phyloP scores from a whole-genome alignment of 257 asterid genomes.

The Penstemon barbatus region DNA sequence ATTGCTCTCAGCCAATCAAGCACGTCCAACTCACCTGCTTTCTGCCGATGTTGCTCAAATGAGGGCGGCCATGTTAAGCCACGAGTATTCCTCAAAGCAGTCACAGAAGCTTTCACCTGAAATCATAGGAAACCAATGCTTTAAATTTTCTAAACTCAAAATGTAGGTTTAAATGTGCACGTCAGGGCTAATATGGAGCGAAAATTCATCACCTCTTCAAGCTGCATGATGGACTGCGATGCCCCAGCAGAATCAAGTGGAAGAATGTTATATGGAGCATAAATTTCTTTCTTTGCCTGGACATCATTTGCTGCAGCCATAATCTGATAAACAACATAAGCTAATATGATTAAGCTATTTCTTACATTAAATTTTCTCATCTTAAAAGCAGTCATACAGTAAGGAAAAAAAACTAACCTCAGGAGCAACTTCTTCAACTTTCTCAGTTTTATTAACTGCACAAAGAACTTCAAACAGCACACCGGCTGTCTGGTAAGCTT shows the following conservation, averaged over 20 bases:
- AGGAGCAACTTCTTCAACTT: conserved; percentile 96
- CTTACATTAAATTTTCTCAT: conserved; percentile 16
- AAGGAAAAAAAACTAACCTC: conserved; percentile 59
- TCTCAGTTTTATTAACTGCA: conserved; percentile 92
- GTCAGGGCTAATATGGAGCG: conserved; percentile 25
- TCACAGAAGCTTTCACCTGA: conserved; percentile 93
- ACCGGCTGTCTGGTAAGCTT: conserved; percentile 98
- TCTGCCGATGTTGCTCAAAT: conserved; percentile 81
- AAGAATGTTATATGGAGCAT: conserved; percentile 88
- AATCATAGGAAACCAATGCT: conserved; percentile 15
- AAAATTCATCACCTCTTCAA: conserved; percentile 71
- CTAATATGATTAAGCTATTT: background rate
- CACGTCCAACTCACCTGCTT: conserved; percentile 82
- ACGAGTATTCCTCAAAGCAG: conserved; percentile 66
- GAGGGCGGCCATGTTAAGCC: conserved; percentile 81
- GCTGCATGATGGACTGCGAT: conserved; percentile 94
- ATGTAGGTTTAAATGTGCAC: conserved; percentile 6
- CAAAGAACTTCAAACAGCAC: conserved; percentile 98
- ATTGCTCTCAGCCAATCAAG: conserved; percentile 98
- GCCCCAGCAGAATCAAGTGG: conserved; percentile 97
- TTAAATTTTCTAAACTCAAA: conserved; percentile 10
- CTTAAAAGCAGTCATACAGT: conserved; percentile 12
- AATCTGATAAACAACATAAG: conserved; percentile 54
- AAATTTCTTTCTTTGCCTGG: conserved; percentile 90
- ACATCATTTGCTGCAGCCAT: conserved; percentile 98